A percentile compares a stretch with the other conserved stretches of the same genome.
These are phyloP conservation scores for Ceratocystis lukuohia DNA, from an alignment of 2,329 filamentous ascomycete species.

Conservation along the genomic window DNA sequence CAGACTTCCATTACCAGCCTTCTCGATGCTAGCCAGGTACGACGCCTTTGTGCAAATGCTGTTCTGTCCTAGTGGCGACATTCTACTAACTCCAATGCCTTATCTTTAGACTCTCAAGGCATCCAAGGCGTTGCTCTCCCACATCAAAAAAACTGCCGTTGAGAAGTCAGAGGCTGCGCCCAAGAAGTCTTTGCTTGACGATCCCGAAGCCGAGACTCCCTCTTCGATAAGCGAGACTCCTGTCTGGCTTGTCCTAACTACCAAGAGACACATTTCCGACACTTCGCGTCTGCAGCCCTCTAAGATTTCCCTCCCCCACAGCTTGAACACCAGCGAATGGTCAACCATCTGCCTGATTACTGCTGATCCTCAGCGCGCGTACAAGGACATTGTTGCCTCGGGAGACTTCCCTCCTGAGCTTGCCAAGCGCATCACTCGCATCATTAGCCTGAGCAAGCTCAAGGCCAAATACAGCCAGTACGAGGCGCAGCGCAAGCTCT, in stretches of 20 bases:
- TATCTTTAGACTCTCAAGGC: slow-evolving; percentile 43
- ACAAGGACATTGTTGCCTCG: slow-evolving; percentile 76
- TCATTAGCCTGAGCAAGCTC: slow-evolving; percentile 74
- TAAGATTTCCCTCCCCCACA: slow-evolving; percentile 67
- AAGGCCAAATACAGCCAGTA: slow-evolving; percentile 73
- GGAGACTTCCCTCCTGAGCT: slow-evolving; percentile 56
- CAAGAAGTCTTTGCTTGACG: slow-evolving; percentile 45
- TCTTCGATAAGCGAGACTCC: slow-evolving; percentile 34
- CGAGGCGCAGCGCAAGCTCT: slow-evolving; percentile 72
- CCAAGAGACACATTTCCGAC: slow-evolving; percentile 55
- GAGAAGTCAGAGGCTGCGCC: slow-evolving; percentile 32
- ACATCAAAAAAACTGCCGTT: slow-evolving; percentile 45
- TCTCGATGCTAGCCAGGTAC: slow-evolving; percentile 15
- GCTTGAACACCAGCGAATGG: slow-evolving; percentile 53
- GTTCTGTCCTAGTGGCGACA: not conserved
- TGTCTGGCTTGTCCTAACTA: slow-evolving; percentile 50
- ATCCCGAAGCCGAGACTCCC: slow-evolving; percentile 27
- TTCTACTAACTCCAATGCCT: not conserved
- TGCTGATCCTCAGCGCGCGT: slow-evolving; percentile 65
- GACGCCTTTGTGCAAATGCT: not conserved
- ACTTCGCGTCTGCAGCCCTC: slow-evolving; percentile 68
- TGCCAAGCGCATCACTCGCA: slow-evolving; percentile 53
- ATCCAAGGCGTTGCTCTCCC: slow-evolving; percentile 46
- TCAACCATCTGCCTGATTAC: slow-evolving; percentile 76
- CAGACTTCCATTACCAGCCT: slow-evolving; percentile 8